Percentiles rank a stretch among this genome's conserved stretches.
phyloP scores from a whole-genome alignment of 73 alveolate species.

The Tetrahymena elliotti region DNA sequence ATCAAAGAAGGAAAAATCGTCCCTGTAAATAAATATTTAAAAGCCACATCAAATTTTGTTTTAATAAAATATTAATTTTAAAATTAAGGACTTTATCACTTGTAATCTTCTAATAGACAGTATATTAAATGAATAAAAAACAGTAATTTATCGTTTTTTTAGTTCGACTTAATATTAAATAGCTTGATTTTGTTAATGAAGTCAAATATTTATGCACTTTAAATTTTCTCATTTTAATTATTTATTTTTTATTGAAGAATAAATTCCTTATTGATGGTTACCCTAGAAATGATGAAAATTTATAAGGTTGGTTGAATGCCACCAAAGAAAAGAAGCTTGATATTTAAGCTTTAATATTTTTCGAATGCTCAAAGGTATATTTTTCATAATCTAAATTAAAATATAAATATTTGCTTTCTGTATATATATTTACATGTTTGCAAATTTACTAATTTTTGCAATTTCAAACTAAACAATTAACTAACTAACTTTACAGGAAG shows the following conservation, averaged over 20 bases:
- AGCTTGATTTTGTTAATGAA: no score
- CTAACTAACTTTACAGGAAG: conserved; percentile 43
- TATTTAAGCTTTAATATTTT: background rate
- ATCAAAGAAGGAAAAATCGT: conserved; percentile 67
- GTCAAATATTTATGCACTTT: no score
- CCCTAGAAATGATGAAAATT: conserved; percentile 71
- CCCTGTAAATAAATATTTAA: no score
- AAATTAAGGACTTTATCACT: background rate
- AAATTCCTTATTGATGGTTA: conserved; percentile 71
- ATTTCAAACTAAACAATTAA: no score
- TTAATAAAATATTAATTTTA: background rate
- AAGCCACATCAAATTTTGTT: no score
- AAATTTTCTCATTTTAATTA: conserved; percentile 39
- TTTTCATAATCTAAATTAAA: background rate
- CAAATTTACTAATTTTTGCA: no score
- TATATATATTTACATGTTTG: no score
- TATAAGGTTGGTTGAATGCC: conserved; percentile 60
- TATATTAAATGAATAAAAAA: background rate
- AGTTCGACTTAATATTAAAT: no score
- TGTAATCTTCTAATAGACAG: background rate
- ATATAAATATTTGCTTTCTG: background rate
- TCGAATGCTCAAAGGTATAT: conserved; percentile 14
- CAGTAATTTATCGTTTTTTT: no score
- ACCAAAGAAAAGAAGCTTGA: conserved; percentile 44
- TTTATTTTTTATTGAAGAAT: conserved; percentile 42